phyloP scores from a whole-genome alignment of 163 green algal species.

The Chloromonas sp. region DNA sequence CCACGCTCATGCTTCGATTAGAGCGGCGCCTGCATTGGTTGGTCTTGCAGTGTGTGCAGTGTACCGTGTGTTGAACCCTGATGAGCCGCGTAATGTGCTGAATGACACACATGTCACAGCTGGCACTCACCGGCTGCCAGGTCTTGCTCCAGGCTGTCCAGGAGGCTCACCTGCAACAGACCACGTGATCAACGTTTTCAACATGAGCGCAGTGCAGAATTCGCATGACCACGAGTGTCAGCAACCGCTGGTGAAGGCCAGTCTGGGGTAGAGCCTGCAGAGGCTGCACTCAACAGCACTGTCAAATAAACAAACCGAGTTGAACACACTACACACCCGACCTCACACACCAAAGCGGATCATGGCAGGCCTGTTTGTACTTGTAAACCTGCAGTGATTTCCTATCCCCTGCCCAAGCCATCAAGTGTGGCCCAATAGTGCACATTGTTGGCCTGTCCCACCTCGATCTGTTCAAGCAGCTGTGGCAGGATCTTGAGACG shows the following conservation, averaged over 20 bases:
- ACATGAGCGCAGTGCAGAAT: no score
- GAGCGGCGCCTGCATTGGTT: background rate
- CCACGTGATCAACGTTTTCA: background rate
- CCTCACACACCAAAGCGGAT: no score
- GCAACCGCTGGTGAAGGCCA: no score
- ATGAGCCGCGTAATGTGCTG: background rate
- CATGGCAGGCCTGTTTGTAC: no score
- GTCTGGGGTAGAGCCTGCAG: no score
- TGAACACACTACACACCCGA: no score
- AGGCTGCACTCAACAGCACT: no score
- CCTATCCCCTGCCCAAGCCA: background rate
- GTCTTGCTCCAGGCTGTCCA: conserved; percentile 6
- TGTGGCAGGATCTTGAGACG: conserved; percentile 30
- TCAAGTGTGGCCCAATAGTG: background rate
- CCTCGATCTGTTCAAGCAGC: conserved; percentile 37
- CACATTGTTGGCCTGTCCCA: conserved; percentile 1
- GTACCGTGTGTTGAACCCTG: background rate
- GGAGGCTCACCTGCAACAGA: conserved; percentile 1
- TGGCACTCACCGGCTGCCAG: background rate
- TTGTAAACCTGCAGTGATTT: background rate
- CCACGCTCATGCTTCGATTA: background rate
- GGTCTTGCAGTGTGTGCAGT: background rate
- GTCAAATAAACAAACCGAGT: no score
- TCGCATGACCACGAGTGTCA: no score
- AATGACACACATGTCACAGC: background rate